Evolutionary conservation across 2,329 filamentous ascomycete genomes (phyloP).

Genomic region (Xylaria sp.): DNA sequence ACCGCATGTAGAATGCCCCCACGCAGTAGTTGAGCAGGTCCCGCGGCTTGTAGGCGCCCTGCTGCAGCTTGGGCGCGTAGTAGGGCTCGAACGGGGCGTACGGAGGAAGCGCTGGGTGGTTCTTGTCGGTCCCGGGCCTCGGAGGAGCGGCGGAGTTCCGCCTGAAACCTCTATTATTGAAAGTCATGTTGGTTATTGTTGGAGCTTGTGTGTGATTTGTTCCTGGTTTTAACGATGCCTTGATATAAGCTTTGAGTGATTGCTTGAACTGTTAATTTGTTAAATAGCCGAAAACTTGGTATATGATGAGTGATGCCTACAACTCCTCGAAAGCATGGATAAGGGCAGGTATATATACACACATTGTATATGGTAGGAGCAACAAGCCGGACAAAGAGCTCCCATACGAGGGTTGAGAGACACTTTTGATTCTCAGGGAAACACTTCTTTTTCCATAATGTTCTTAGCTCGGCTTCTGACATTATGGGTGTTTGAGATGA

Average conservation of each 20-base stretch:
- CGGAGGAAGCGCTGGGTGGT: background rate
- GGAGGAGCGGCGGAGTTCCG: no score
- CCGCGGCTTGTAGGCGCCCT: slow-evolving; percentile 15
- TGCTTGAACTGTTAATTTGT: background rate
- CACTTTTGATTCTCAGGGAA: no score
- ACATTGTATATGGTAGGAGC: no score
- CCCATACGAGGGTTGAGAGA: no score
- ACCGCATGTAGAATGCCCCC: slow-evolving; percentile 15
- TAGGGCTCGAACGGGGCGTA: slow-evolving; percentile 16
- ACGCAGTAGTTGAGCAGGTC: slow-evolving; percentile 24
- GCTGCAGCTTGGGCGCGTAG: slow-evolving; percentile 6
- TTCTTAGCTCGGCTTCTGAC: no score
- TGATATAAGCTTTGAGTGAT: background rate
- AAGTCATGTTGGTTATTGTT: background rate
- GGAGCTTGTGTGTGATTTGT: no score
- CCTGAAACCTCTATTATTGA: background rate
- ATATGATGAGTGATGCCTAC: background rate
- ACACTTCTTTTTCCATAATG: no score
- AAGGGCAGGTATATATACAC: no score
- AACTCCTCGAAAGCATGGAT: background rate
- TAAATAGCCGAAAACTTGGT: background rate
- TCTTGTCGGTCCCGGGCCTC: background rate
- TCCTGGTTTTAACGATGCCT: background rate
- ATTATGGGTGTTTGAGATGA: no score
- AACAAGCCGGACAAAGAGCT: no score